Conservation (phyloP, 2,329 filamentous ascomycete species). For the Sarocladiaceae sp. region DNA sequence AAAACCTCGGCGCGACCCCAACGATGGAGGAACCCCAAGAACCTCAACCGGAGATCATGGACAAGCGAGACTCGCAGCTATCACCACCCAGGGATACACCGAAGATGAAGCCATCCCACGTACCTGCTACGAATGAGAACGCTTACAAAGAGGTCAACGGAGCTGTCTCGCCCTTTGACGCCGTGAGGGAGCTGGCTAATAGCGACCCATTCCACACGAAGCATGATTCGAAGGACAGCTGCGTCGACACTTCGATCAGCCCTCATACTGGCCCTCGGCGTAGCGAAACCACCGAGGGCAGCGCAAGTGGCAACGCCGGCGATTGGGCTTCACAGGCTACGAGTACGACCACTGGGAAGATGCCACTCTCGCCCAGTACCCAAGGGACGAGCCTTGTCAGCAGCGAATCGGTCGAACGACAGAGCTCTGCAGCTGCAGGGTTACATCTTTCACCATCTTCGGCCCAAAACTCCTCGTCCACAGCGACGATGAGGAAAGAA, state of each 20-base stretch:
- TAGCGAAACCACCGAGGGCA: slow-evolving; percentile 57
- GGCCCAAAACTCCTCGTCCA: slow-evolving; percentile 10
- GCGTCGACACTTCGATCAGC: slow-evolving; percentile 30
- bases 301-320: slow-evolving; percentile 46
- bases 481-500: slow-evolving; percentile 20
- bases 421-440: slow-evolving; percentile 16
- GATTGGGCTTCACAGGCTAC: slow-evolving; percentile 60
- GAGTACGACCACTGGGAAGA: slow-evolving; percentile 56
- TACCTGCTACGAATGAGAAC: slow-evolving; percentile 14
- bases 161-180: slow-evolving; percentile 36
- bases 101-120: slow-evolving; percentile 22
- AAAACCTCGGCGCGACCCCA: slow-evolving; percentile 15
- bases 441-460: slow-evolving; percentile 6
- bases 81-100: slow-evolving; percentile 20
- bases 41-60: background rate
- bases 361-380: slow-evolving; percentile 59
- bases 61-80: slow-evolving; percentile 4
- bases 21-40: background rate
- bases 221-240: slow-evolving; percentile 18
- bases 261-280: slow-evolving; percentile 45
- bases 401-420: slow-evolving; percentile 48
- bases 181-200: slow-evolving; percentile 39
- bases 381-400: slow-evolving; percentile 61
- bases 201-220: slow-evolving; percentile 40
- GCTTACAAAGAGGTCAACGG: slow-evolving; percentile 39